Evolutionary conservation across 768 basidiomycete genomes (phyloP), one percentile per base, ranked within the genome.

Genomic region (Pleurotus sapidus): DNA sequence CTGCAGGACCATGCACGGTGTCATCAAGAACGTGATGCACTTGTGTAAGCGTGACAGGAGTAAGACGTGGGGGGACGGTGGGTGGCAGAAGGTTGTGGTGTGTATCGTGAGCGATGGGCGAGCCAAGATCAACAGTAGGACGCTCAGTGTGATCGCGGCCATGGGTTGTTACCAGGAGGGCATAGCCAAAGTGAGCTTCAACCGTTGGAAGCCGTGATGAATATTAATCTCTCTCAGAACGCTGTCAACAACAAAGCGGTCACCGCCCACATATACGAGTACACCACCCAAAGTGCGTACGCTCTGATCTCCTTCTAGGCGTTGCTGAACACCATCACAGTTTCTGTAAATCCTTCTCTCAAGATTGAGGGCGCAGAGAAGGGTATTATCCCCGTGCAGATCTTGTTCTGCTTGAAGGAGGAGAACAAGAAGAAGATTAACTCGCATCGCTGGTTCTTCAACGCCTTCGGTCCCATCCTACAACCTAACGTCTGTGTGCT

Each of bases 1-100:
- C 72, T 88, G 87, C 64, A 74, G 95, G 43, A 93, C 95, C 0
- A 95, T 98, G 91, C 91, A 96, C 65, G 95, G 95, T 50, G 91
- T 98, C 5, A 93, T 97, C 71, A 93, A 91, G 80, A 98, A 98
- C 64, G 80, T 98, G 45, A 88, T 87, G 4, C 92, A 96, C 70
- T 70, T 98, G 59, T 93, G 91, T 67, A 91, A 87, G 62, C 79
- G 95, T 18, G 88, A 90, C 46, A 77, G 91, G 48, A 90, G 87
- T 63, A 95, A 92, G 79, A 97, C 91, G 3, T 98, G 96, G 96
- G 95, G 95, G 1, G 89, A 90, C 68, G 95, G 97, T 0, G 94
- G 94, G 1, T 98, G 96, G 96, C 95, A 98, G 79, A 98, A 97
- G 79, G 92, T 96, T 34, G 95, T 95, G 6, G 89, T 96, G 8